Base-by-base conservation (phyloP, 306 rosid genomes). In the Trichosanthes truncata region DNA sequence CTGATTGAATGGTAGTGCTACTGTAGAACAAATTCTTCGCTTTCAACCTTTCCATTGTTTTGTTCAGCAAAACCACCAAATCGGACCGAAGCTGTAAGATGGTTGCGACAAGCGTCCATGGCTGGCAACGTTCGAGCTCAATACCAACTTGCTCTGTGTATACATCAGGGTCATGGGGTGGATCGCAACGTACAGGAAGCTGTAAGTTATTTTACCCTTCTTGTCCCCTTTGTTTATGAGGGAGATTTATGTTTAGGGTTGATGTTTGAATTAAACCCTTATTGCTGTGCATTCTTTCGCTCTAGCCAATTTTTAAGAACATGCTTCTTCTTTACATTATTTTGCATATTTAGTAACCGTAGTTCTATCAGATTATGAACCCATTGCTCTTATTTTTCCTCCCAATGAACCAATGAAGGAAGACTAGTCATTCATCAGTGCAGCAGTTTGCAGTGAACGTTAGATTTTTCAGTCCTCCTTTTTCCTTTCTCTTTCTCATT, bases 91-190 rank as follows among this genome's bases (percentile, higher is more conserved):
- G 97, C 97, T 63, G 78, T 92, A 18, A 86, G 67, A 83, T 94
- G 97, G 95, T 84, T 94, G 57, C 82, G 84, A 79, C 78, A 73
- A 84, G 90, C 95, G 38, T 87, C 98, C 45, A 1, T 48, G 57
- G 83, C 84, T 23, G 97, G 97, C 55, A 83, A 88, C 83, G 77
- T 80, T 45, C 97, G 97, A 69, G 93, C 98, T 66, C 98, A 89
- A 76, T 94, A 92, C 87, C 98, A 92, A 77, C 95, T 94, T 40
- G 98, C 93, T 8, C 90, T 92, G 78, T 91, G 95, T 84, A 88
- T 94, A 62, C 97, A 89, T 81, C 95, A 89, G 20, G 90, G 90
- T 59, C 84, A 83, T 4, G 97, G 88, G 74, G 79, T 59, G 20
- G 79, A 72, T 43, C 71, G 79, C 77, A 87, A 85, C 61, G 82